A percentile compares a stretch with the other conserved stretches of the same genome.
Conservation (phyloP, 2,329 filamentous ascomycete genomes). For the Drechslerella stenobrocha region DNA sequence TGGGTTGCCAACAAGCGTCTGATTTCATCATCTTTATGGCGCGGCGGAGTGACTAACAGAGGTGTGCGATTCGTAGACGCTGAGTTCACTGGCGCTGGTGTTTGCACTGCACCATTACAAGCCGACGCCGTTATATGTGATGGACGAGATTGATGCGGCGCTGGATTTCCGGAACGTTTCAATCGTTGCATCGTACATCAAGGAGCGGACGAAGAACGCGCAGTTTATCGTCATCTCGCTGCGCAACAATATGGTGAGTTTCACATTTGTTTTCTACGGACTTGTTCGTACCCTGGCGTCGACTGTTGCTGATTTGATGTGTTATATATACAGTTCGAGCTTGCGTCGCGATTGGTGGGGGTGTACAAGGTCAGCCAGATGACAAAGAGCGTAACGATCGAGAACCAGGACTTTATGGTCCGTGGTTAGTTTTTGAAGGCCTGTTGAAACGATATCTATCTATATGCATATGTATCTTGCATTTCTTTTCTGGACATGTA, state of each 20-base stretch:
- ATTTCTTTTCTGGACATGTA: neutral
- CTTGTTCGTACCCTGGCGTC: neutral
- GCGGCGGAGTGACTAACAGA: constrained; percentile 13
- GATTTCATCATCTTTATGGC: neutral
- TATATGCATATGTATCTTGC: too few relatives aligned
- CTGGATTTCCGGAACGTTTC: constrained; percentile 98
- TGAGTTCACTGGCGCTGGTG: constrained; percentile 90
- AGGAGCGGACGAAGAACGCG: constrained; percentile 97
- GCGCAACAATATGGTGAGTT: constrained; percentile 83
- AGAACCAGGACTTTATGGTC: constrained; percentile 75
- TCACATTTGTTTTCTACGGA: constrained; percentile 20
- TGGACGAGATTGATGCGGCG: constrained; percentile 99
- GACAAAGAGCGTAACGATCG: constrained; percentile 88
- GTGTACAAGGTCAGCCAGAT: constrained; percentile 99
- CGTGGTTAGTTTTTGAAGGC: constrained; percentile 17
- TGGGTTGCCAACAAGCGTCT: neutral
- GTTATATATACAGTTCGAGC: constrained; percentile 68
- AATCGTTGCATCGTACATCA: constrained; percentile 98
- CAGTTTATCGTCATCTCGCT: constrained; percentile 98
- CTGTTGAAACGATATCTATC: too few relatives aligned
- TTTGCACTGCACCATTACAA: constrained; percentile 98
- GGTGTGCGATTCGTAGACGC: constrained; percentile 60
- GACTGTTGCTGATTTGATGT: neutral
- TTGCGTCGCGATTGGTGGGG: constrained; percentile 89
- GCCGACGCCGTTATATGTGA: constrained; percentile 95